These are phyloP conservation scores for Colletotrichum sp. DNA, from an alignment of 2,329 filamentous ascomycete genomes.

Conservation along the genomic window DNA sequence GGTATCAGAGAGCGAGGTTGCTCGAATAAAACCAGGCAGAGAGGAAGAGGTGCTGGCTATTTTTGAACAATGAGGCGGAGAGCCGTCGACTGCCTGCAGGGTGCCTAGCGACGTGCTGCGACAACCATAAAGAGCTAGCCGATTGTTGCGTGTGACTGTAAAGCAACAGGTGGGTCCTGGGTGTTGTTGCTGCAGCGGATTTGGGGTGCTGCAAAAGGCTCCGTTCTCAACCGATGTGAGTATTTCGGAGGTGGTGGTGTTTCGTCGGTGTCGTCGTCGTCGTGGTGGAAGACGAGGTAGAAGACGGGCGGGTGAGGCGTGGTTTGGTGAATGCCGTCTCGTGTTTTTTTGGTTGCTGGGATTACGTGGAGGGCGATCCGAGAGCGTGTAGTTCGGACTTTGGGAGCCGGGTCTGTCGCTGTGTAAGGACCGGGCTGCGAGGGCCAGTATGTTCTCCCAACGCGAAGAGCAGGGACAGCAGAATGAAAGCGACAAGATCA, in stretches of 20 bases:
- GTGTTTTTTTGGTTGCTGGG: slow-evolving; percentile 13
- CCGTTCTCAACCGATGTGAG: background rate
- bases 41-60: background rate
- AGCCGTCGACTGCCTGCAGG: slow-evolving; percentile 30
- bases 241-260: background rate
- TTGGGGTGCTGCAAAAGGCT: background rate
- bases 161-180: background rate
- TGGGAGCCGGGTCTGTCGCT: background rate
- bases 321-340: slow-evolving; percentile 6
- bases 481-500: slow-evolving; percentile 1
- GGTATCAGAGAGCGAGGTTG: background rate
- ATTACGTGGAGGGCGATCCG: slow-evolving; percentile 8
- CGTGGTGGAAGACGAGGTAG: background rate
- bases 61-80: slow-evolving; percentile 23
- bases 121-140: slow-evolving; percentile 34
- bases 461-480: background rate
- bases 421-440: background rate
- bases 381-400: background rate
- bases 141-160: background rate
- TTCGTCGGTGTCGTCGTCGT: background rate
- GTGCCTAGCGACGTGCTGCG: slow-evolving; percentile 34
- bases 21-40: background rate
- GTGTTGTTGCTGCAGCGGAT: background rate
- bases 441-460: background rate
- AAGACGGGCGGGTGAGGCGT: background rate